A percentile compares a stretch with the other conserved stretches of the same genome.
phyloP scores from a whole-genome alignment of 192 early-diverging fungal species.

The Umbelopsis sp. region DNA sequence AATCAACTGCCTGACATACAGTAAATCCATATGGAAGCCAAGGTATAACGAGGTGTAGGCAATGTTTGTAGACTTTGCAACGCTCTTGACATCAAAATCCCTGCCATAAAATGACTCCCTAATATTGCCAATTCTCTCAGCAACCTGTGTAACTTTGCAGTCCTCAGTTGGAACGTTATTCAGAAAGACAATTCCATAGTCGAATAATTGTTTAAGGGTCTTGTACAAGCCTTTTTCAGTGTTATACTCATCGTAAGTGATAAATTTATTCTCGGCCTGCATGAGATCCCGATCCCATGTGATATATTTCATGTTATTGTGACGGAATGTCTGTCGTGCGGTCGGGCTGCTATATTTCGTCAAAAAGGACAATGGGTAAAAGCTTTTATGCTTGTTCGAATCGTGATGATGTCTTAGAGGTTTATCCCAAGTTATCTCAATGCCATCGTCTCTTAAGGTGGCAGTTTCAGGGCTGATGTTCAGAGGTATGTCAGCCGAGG shows the following conservation, averaged over 20 bases:
- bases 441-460: constrained; percentile 25
- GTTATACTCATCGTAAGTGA: constrained; percentile 59
- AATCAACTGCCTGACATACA: constrained; percentile 52
- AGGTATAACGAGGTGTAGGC: constrained; percentile 81
- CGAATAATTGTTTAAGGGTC: constrained; percentile 59
- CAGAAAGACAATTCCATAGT: constrained; percentile 72
- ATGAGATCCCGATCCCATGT: constrained; percentile 48
- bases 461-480: constrained; percentile 42
- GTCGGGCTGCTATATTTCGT: constrained; percentile 25
- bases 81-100: constrained; percentile 78
- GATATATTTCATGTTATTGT: constrained; percentile 35
- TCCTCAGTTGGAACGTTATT: constrained; percentile 63
- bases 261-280: constrained; percentile 47
- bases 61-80: constrained; percentile 78
- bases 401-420: constrained; percentile 42
- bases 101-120: constrained; percentile 77
- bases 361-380: constrained; percentile 41
- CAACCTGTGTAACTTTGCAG: constrained; percentile 58
- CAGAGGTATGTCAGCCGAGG: constrained; percentile 51
- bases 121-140: constrained; percentile 68
- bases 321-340: constrained; percentile 22
- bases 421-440: constrained; percentile 54
- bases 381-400: constrained; percentile 39
- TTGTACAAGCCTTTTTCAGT: constrained; percentile 52
- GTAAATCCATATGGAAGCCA: constrained; percentile 86